These are phyloP conservation scores for Leucocoprinus birnbaumii DNA, from an alignment of 768 basidiomycete species.

Conservation along the genomic window DNA sequence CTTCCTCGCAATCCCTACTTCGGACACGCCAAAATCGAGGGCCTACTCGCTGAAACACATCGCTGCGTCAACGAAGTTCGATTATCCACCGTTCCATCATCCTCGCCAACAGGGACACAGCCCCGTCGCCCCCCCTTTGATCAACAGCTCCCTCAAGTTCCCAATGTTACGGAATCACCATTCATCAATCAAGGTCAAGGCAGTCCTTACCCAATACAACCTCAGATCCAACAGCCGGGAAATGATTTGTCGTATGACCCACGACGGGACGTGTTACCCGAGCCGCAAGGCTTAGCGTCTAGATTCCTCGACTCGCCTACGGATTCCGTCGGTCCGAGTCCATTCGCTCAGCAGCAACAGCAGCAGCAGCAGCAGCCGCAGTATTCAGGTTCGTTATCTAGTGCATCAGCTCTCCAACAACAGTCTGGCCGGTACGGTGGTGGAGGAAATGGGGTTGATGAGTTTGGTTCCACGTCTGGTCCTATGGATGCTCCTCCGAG, in stretches of 20 bases:
- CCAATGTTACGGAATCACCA: slow-evolving; percentile 1
- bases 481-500: slow-evolving; percentile 18
- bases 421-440: slow-evolving; percentile 15
- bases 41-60: slow-evolving; percentile 61
- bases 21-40: slow-evolving; percentile 60
- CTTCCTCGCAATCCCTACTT: slow-evolving; percentile 70
- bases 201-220: background rate
- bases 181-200: slow-evolving; percentile 1
- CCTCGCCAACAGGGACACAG: slow-evolving; percentile 10
- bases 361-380: slow-evolving; percentile 5
- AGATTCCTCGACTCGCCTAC: slow-evolving; percentile 25
- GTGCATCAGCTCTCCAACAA: slow-evolving; percentile 10
- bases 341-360: background rate
- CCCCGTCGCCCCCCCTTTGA: slow-evolving; percentile 16
- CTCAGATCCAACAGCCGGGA: background rate
- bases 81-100: slow-evolving; percentile 38
- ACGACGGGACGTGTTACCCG: background rate
- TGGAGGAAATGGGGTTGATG: too few species aligned
- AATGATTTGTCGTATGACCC: background rate
- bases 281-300: slow-evolving; percentile 18
- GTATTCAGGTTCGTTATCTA: slow-evolving; percentile 8
- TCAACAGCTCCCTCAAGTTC: slow-evolving; percentile 11
- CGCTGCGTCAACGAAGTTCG: slow-evolving; percentile 50
- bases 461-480: slow-evolving; percentile 34
- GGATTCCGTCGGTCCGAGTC: background rate